Base-by-base conservation (phyloP, 257 asterid species). In the Solanum okadae region DNA sequence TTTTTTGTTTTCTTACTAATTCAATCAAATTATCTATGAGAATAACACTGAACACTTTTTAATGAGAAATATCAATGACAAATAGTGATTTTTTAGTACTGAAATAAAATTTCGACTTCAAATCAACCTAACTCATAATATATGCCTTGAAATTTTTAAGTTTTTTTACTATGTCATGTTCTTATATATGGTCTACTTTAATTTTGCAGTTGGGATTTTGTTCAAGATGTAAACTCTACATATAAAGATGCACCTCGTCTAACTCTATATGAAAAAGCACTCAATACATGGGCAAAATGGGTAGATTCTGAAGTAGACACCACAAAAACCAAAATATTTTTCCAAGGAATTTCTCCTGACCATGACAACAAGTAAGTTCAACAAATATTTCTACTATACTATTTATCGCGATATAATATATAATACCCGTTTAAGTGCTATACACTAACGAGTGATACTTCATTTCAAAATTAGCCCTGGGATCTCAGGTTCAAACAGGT, bases 341-440 rank as follows among this genome's bases (percentile, higher is more conserved):
- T 94, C 40, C 95, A 93, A 33, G 96, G 95, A 5, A 89, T 94
- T 86, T 93, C 98, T 67, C 96, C 98, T 5, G 94, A 93, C 87
- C 97, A 94, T 77, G 90, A 92, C 91, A 86, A 92, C 91, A 86
- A 88, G 94, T 92, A 76, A 90, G 93, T 91, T 29, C 13, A 12
- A 22, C 18, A 5, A 33, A 22, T 59, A 13, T 33, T 20, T 18
- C 8, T 61, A 59, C 23, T 42, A 40, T 78, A 13, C 42, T 42
- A 14, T 44, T 14, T 79, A 79, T 44, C 2, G 5, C 5, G 3
- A 15, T 0, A 38, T 42, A 78, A 42, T 8, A 38, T 4, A 10
- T 12, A 70, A 42, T 14, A 79, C 0, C 1, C 10, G 4, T 81
- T 1, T 49, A 71, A 67, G 18, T 85, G 27, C 0, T 40, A 25